These are phyloP conservation scores for Mucor piriformis DNA, from an alignment of 371 early-diverging fungal genomes.

Conservation along the genomic window DNA sequence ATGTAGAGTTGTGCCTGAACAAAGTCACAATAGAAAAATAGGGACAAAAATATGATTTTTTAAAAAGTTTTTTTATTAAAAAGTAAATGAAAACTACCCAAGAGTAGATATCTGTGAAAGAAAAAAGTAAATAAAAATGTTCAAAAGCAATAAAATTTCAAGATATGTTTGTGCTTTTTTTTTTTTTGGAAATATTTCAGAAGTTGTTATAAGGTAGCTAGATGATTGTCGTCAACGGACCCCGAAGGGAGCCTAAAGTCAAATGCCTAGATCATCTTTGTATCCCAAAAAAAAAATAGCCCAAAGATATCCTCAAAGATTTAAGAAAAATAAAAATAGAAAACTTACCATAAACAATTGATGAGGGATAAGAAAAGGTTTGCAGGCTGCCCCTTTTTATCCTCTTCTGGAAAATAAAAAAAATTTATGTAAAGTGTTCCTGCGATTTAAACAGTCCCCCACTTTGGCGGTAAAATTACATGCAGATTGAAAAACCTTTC, in stretches of 20 bases:
- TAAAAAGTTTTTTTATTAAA: too few species aligned
- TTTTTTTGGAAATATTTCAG: background rate
- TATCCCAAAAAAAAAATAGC: slow-evolving; percentile 12
- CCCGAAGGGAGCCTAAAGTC: slow-evolving; percentile 43
- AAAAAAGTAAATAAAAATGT: background rate
- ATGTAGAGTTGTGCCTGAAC: background rate
- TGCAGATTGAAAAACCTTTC: too few species aligned
- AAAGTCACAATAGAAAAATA: background rate
- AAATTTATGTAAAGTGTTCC: too few species aligned
- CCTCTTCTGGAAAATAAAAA: background rate
- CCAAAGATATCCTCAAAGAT: slow-evolving; percentile 1
- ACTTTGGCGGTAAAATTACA: too few species aligned
- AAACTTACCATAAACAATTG: background rate
- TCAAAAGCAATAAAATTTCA: background rate
- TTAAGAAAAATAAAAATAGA: background rate
- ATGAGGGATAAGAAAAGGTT: too few species aligned
- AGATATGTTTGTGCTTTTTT: background rate
- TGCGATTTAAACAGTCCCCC: too few species aligned
- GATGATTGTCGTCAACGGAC: slow-evolving; percentile 46
- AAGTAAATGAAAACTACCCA: too few species aligned
- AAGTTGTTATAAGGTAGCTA: slow-evolving; percentile 34
- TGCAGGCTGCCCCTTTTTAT: background rate
- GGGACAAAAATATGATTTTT: too few species aligned
- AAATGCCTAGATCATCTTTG: slow-evolving; percentile 55
- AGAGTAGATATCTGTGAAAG: background rate